Evolutionary conservation across 208 protist species (phyloP).

Genomic region (Trypanosoma conorhini): DNA sequence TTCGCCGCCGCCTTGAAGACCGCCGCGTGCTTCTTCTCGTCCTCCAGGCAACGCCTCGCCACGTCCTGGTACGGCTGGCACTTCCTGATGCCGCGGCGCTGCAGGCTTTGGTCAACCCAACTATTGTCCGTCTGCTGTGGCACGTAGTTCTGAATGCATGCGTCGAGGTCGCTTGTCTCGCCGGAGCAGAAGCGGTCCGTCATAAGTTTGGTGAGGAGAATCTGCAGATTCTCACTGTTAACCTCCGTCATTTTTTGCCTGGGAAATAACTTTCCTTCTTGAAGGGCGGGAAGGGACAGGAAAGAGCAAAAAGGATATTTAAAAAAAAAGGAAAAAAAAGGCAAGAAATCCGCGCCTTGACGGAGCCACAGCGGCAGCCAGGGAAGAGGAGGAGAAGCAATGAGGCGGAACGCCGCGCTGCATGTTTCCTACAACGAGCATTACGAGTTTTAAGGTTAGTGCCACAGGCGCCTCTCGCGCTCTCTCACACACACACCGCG

Average conservation of each 20-base stretch:
- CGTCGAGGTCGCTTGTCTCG: slow-evolving; percentile 71
- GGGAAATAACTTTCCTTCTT: background rate
- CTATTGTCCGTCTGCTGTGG: slow-evolving; percentile 68
- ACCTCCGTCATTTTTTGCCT: slow-evolving; percentile 40
- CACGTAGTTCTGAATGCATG: slow-evolving; percentile 89
- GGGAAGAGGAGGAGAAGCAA: background rate
- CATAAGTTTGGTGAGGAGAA: slow-evolving; percentile 87
- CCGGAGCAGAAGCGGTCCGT: slow-evolving; percentile 75
- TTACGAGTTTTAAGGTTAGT: no score
- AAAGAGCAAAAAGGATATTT: background rate
- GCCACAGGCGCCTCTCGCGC: no score
- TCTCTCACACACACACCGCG: no score
- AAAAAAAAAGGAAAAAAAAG: slow-evolving; percentile 10
- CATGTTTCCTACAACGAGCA: no score
- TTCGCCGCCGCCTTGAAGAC: slow-evolving; percentile 66
- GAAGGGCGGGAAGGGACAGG: background rate
- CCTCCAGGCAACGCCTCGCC: slow-evolving; percentile 61
- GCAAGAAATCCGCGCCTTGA: background rate
- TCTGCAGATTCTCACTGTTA: slow-evolving; percentile 80
- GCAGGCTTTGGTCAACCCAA: slow-evolving; percentile 82
- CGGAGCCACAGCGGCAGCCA: background rate
- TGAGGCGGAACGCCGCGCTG: no score
- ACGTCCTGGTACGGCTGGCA: slow-evolving; percentile 79
- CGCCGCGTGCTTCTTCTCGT: slow-evolving; percentile 78
- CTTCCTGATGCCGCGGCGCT: slow-evolving; percentile 65